Conservation (phyloP, 2,329 filamentous ascomycete genomes). For the Phaeosphaeria sp. region DNA sequence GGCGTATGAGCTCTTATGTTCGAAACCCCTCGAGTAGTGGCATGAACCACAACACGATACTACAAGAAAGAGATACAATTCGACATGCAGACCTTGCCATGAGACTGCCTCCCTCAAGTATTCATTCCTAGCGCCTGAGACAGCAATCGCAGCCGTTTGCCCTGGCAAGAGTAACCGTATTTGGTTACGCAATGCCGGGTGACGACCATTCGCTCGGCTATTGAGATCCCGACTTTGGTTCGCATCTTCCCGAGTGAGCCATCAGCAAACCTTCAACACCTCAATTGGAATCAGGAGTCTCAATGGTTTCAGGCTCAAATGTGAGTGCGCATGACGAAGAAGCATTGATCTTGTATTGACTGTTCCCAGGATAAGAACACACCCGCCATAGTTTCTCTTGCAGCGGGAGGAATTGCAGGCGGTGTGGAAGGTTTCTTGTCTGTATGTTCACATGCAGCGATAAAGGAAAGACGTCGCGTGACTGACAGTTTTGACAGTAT, state of each 20-base stretch:
- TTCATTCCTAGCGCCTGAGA: not conserved
- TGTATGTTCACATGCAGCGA: slow-evolving; percentile 20
- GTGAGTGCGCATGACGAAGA: slow-evolving; percentile 11
- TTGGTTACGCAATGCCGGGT: not conserved
- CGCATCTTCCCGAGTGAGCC: slow-evolving; percentile 13
- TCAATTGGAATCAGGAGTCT: slow-evolving; percentile 7
- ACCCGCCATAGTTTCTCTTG: slow-evolving; percentile 47
- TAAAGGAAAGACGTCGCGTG: slow-evolving; percentile 6
- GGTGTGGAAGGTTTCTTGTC: slow-evolving; percentile 49
- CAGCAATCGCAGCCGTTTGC: not conserved
- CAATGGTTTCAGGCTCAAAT: slow-evolving; percentile 43
- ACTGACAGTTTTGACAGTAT: slow-evolving; percentile 50
- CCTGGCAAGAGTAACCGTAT: not conserved
- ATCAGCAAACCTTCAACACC: slow-evolving; percentile 22
- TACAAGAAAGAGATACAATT: no score
- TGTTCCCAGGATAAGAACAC: slow-evolving; percentile 41
- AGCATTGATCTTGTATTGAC: slow-evolving; percentile 5
- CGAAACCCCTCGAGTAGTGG: no score
- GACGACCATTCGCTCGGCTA: slow-evolving; percentile 22
- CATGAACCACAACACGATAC: no score
- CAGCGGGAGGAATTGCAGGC: slow-evolving; percentile 49
- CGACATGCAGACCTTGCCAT: not conserved
- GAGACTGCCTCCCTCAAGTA: not conserved
- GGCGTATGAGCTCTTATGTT: no score
- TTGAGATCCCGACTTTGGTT: slow-evolving; percentile 16